Evolutionary conservation across 1,284 basidiomycete genomes (phyloP), one percentile per base, ranked within the genome.

Genomic region (Melampsora medusae): DNA sequence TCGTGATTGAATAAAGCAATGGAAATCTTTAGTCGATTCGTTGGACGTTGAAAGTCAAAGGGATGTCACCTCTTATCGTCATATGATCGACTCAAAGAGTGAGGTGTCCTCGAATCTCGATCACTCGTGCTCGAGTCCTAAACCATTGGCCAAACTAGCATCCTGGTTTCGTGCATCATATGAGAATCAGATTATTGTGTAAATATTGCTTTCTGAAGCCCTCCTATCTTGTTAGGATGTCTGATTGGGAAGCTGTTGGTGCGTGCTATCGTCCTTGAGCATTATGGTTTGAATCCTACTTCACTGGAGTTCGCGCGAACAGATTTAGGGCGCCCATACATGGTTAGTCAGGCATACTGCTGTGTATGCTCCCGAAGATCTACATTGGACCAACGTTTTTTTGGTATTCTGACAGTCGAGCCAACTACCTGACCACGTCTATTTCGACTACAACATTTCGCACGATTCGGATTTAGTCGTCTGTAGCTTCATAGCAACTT

Each of bases 391-490:
- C 48, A 33, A 31, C 31, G 33, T 10, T 31, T 71, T 25, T 42
- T 2, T 33, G 19, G 60, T 31, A 33, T 64, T 61, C 9, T 19
- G 62, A 38, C 33, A 75, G 72, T 49, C 42, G 38, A 75, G 35
- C 17, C 31, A 33, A 49, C 56, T 75, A 31, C 72, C 72, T 5
- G n/a, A 61, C 12, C 61, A 49, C n/a, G 22, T 22, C 46, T 25
- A 53, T 9, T 67, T 75, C 56, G 19, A 38, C n/a, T 75, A 67
- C 56, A 75, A 75, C 42, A 67, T 75, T 53, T 67, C 72, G 14
- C 72, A 75, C 48, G 72, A 75, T 66, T 50, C 33, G 22, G 46
- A 59, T 12, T 46, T 75, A 19, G 56, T 75, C 6, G 72, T 35
- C 9, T 75, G 72, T 33, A 28, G 64, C 60, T 68, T 62, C 42